These are phyloP conservation scores for Solanum pinnatisectum DNA, from an alignment of 257 asterid genomes.

Conservation along the genomic window DNA sequence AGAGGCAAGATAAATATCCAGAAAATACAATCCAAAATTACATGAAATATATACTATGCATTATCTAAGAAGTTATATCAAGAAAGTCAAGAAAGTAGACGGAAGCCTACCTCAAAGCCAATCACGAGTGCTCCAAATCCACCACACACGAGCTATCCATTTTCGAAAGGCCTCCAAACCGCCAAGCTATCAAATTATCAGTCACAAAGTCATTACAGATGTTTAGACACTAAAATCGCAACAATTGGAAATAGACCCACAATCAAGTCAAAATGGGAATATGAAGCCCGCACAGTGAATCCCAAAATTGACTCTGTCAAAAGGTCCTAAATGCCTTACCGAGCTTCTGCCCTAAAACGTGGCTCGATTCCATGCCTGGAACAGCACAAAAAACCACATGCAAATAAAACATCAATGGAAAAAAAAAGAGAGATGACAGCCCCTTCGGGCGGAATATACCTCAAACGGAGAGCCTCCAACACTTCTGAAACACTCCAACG, in stretches of 20 bases:
- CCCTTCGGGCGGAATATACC: neutral
- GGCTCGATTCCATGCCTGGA: neutral
- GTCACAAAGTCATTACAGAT: neutral
- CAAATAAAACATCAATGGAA: neutral
- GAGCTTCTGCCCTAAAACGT: neutral
- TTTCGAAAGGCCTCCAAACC: too few species aligned
- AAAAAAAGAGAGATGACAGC: neutral
- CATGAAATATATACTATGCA: too few species aligned
- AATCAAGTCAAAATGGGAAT: neutral
- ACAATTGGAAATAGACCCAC: neutral
- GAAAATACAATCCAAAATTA: neutral
- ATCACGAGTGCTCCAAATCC: neutral
- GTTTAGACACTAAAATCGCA: neutral
- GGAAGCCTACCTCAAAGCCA: neutral
- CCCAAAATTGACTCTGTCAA: neutral
- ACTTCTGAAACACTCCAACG: neutral
- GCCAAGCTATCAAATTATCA: neutral
- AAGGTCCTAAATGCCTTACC: neutral
- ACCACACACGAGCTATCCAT: too few species aligned
- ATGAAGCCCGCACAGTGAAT: rapidly evolving
- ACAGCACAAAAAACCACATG: neutral
- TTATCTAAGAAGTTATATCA: neutral
- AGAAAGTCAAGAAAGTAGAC: too few species aligned
- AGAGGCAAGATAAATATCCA: neutral
- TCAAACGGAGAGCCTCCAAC: neutral